Evolutionary conservation across 129 eudicot species (phyloP).

Genomic region (Saussurea involucrata): DNA sequence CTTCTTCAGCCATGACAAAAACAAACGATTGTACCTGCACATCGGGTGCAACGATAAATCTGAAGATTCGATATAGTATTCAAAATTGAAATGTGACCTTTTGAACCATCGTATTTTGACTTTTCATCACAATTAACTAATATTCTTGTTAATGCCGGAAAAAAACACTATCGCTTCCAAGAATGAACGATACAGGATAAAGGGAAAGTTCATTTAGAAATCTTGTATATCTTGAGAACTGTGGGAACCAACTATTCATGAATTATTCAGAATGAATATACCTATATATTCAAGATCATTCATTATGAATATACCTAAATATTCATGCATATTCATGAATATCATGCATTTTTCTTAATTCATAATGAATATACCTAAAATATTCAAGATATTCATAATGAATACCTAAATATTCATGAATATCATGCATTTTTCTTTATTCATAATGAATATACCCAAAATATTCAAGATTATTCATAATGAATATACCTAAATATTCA

Average conservation of each 20-base stretch:
- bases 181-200: not conserved
- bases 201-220: not conserved
- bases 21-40: conserved; percentile 89
- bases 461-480: not conserved
- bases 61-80: not conserved
- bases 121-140: too few species aligned
- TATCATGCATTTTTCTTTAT: too few species aligned
- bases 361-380: too few species aligned
- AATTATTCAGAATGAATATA: not conserved
- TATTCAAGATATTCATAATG: not conserved
- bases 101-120: not conserved
- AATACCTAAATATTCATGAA: not conserved
- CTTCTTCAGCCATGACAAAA: conserved; percentile 94
- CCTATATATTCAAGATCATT: not conserved
- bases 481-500: not conserved
- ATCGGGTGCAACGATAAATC: not conserved
- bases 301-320: too few species aligned
- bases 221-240: not conserved
- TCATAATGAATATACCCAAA: not conserved
- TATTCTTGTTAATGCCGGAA: not conserved
- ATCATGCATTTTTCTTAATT: too few species aligned
- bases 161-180: not conserved
- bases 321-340: too few species aligned
- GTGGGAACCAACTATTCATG: not conserved
- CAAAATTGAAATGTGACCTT: not conserved